Evolutionary conservation across 2,329 filamentous ascomycete species (phyloP), one percentile per base, ranked within the genome.

Genomic region (Albophoma yamanashiensis): DNA sequence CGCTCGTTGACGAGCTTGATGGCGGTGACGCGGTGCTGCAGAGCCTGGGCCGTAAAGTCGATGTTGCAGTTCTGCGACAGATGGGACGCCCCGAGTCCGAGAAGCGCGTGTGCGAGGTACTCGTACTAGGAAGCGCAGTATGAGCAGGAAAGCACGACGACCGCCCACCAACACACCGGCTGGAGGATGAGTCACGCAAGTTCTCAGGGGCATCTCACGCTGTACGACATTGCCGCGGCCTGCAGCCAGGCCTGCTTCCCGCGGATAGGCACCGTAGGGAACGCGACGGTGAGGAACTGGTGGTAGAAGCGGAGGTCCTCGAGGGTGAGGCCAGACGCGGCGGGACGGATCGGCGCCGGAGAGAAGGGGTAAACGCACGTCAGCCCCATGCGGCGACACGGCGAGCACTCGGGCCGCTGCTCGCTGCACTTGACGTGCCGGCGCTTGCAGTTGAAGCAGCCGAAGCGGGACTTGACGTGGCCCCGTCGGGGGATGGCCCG

Each of bases 301-400:
- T 80, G 78, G 62, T 80, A 81, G 63, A 80, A 79, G 9, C 76
- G 71, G 67, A 82, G 71, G 62, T 82, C 79, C 50, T 77, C 70
- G 20, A 75, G 65, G 34, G 68, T 70, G 60, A 78, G 77, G 38
- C 56, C 60, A 31, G 65, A 62, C 34, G 63, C 52, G 9, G 61
- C 57, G 42, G 64, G 57, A 20, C 62, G 59, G 64, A 58, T 31
- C 2, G 45, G 45, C 25, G 15, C 27, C 45, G 25, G 17, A 5
- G 45, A 31, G 20, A 25, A 50, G 25, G 61, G 67, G 60, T 74
- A 73, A 61, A 70, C 64, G 66, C 74, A 76, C 3, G 60, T 58
- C 31, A 76, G 62, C 6, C 70, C 72, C 38, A 75, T 67, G 14
- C 71, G 68, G 34, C 61, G 61, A 64, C 74, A 76, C 45, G 70